Evolutionary conservation across 768 basidiomycete species (phyloP).

Genomic region (Phaeolepiota aurea): DNA sequence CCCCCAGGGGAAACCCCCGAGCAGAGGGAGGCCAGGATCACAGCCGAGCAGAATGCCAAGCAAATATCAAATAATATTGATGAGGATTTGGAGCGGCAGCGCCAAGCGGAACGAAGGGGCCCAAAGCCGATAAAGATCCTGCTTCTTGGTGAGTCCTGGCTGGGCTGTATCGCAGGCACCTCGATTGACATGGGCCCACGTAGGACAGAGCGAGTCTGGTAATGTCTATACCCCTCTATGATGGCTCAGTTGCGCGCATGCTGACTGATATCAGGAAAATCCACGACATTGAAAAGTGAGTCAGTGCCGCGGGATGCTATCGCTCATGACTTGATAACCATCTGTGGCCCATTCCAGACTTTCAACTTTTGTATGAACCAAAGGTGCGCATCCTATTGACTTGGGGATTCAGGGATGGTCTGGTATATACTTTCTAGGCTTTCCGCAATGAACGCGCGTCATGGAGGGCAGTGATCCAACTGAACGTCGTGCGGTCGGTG

Average conservation of each 20-base stretch:
- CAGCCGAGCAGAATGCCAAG: constrained; percentile 42
- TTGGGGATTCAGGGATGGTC: too few relatives aligned
- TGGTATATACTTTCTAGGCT: constrained; percentile 20
- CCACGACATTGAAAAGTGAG: constrained; percentile 73
- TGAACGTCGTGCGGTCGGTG: constrained; percentile 64
- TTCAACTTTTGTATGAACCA: constrained; percentile 57
- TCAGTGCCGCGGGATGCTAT: too few relatives aligned
- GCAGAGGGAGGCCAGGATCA: constrained; percentile 36
- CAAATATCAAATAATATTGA: constrained; percentile 56
- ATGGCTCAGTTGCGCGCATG: constrained; percentile 2
- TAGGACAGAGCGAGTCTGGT: constrained; percentile 82
- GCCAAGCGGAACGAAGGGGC: constrained; percentile 34
- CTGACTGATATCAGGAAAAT: constrained; percentile 47
- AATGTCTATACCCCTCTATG: constrained; percentile 12
- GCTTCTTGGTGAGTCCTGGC: constrained; percentile 42
- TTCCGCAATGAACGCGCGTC: constrained; percentile 53
- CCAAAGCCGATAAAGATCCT: constrained; percentile 50
- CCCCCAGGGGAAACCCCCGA: constrained; percentile 40
- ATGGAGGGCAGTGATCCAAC: constrained; percentile 62
- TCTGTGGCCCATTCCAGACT: too few relatives aligned
- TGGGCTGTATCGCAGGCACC: too few relatives aligned
- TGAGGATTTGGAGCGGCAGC: constrained; percentile 46
- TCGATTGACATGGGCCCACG: too few relatives aligned
- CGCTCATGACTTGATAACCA: too few relatives aligned
- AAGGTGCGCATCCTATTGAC: constrained; percentile 22